phyloP scores from a whole-genome alignment of 495 filamentous ascomycete species.

The Podospora didyma region DNA sequence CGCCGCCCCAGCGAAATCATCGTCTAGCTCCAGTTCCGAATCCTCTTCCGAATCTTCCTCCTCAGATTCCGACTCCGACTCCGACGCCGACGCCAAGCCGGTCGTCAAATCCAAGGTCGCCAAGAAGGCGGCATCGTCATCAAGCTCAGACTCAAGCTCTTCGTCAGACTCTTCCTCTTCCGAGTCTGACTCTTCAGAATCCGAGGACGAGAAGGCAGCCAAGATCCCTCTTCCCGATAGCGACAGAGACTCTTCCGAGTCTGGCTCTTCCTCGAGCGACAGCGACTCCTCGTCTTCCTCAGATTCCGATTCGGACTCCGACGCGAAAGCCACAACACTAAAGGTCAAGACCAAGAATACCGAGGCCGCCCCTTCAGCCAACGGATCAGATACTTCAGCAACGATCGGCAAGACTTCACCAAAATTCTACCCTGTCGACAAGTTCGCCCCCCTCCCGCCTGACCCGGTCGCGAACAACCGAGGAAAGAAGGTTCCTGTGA shows the following conservation, averaged over 20 bases:
- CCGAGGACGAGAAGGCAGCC: constrained; percentile 43
- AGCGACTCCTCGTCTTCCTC: constrained; percentile 31
- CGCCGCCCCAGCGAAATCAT: constrained; percentile 16
- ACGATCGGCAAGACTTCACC: constrained; percentile 41
- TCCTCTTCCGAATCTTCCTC: constrained; percentile 24
- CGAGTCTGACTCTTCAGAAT: constrained; percentile 30
- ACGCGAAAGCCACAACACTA: constrained; percentile 15
- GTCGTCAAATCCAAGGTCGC: constrained; percentile 34
- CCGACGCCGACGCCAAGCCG: constrained; percentile 30
- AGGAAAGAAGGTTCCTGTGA: constrained; percentile 27
- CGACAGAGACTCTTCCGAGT: constrained; percentile 29
- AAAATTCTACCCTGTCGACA: constrained; percentile 30
- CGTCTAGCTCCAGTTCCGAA: constrained; percentile 36
- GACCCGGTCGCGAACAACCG: constrained; percentile 49
- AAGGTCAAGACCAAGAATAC: constrained; percentile 26
- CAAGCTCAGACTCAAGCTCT: constrained; percentile 26
- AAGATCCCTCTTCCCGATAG: constrained; percentile 49
- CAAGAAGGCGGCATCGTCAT: constrained; percentile 31
- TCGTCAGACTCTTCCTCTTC: constrained; percentile 21
- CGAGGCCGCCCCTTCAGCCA: constrained; percentile 13
- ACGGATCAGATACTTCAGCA: constrained; percentile 34
- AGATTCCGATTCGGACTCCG: constrained; percentile 35
- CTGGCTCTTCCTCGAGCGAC: constrained; percentile 28
- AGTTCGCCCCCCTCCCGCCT: constrained; percentile 45
- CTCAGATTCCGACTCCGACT: constrained; percentile 44